These are phyloP conservation scores for Backusella sp. DNA, from an alignment of 192 early-diverging fungal species.

Conservation along the genomic window DNA sequence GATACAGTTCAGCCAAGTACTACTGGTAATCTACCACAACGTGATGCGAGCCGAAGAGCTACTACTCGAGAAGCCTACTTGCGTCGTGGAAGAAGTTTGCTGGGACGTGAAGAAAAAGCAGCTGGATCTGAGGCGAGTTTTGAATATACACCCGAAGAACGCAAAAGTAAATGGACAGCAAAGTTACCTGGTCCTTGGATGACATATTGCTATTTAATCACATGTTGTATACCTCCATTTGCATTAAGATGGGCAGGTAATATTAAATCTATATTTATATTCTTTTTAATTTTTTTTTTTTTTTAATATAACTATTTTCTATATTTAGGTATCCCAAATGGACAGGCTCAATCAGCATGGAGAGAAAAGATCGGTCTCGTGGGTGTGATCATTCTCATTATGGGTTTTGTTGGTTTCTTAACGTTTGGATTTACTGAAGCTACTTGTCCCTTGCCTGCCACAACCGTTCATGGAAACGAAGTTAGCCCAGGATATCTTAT, in stretches of 20 bases:
- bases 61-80: constrained; percentile 27
- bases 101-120: constrained; percentile 37
- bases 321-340: constrained; percentile 54
- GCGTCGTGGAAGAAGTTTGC: constrained; percentile 40
- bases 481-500: constrained; percentile 44
- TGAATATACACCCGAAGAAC: not conserved
- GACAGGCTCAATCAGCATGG: constrained; percentile 74
- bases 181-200: constrained; percentile 40
- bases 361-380: constrained; percentile 92
- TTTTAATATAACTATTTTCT: not conserved
- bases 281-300: not conserved
- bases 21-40: constrained; percentile 21
- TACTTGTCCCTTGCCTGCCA: constrained; percentile 40
- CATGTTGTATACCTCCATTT: constrained; percentile 41
- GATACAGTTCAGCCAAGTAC: constrained; percentile 20
- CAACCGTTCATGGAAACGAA: constrained; percentile 37
- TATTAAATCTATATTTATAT: not conserved
- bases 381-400: constrained; percentile 72
- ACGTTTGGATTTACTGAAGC: constrained; percentile 81
- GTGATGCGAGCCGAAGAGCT: constrained; percentile 1
- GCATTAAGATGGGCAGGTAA: constrained; percentile 39
- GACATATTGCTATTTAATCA: constrained; percentile 42
- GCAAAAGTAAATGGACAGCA: not conserved
- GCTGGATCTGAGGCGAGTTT: not conserved
- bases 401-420: constrained; percentile 75